Evolutionary conservation across 495 filamentous ascomycete genomes (phyloP).

Genomic region (Penicillium cinerascens): DNA sequence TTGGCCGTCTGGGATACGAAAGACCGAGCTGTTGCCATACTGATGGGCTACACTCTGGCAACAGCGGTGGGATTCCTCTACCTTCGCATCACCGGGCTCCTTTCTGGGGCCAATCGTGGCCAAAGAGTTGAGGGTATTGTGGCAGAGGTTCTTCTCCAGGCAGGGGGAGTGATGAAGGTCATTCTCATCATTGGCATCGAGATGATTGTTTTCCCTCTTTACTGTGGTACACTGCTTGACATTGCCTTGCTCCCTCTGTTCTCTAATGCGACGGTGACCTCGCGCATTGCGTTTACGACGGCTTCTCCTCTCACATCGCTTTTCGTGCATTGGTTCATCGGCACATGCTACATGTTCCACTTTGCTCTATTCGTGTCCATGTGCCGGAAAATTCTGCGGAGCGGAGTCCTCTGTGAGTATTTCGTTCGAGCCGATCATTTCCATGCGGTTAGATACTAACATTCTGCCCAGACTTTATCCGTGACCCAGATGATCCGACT

Average conservation of each 20-base stretch:
- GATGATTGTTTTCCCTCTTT: constrained; percentile 96
- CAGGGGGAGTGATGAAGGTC: constrained; percentile 95
- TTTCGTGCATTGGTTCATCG: constrained; percentile 98
- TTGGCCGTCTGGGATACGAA: constrained; percentile 72
- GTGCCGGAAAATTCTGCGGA: constrained; percentile 96
- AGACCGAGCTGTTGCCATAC: constrained; percentile 75
- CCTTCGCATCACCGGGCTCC: constrained; percentile 61
- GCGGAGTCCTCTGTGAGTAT: constrained; percentile 80
- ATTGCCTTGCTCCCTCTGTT: constrained; percentile 87
- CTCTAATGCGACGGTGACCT: constrained; percentile 67
- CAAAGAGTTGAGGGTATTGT: constrained; percentile 73
- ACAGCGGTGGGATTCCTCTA: constrained; percentile 73
- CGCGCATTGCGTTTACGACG: constrained; percentile 70
- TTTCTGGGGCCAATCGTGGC: constrained; percentile 60
- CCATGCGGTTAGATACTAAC: constrained; percentile 1
- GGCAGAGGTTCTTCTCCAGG: constrained; percentile 84
- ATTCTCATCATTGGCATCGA: constrained; percentile 98
- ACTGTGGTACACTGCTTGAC: constrained; percentile 90
- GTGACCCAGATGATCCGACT: constrained; percentile 96
- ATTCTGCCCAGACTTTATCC: constrained; percentile 73
- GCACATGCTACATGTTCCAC: constrained; percentile 99
- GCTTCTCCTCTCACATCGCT: constrained; percentile 78
- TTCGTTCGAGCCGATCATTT: background rate
- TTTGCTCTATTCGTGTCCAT: constrained; percentile 98
- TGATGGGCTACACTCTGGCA: constrained; percentile 75